Percentiles rank a stretch among this genome's conserved stretches.
These are phyloP conservation scores for Erucastrum elatum DNA, from an alignment of 345 rosid species.

Conservation along the genomic window DNA sequence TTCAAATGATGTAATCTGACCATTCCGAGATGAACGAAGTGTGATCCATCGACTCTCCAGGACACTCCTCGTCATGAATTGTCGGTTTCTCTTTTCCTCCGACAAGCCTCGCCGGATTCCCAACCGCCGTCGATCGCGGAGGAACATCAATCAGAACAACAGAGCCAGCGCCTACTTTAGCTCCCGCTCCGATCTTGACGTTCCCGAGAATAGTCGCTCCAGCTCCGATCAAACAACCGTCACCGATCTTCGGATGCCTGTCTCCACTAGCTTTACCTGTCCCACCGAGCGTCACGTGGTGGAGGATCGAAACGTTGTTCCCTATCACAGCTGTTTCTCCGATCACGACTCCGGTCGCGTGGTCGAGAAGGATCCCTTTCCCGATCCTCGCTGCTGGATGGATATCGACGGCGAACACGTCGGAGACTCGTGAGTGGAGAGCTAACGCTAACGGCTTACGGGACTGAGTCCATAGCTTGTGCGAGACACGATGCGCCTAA, in stretches of 20 bases:
- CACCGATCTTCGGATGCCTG: constrained; percentile 93
- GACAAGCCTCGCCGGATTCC: constrained; percentile 91
- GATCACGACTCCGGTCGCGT: constrained; percentile 86
- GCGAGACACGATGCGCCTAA: constrained; percentile 90
- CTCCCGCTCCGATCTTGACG: constrained; percentile 84
- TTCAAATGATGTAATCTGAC: constrained; percentile 79
- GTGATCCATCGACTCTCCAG: constrained; percentile 98
- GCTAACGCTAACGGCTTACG: constrained; percentile 87
- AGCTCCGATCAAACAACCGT: constrained; percentile 91
- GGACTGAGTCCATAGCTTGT: constrained; percentile 76
- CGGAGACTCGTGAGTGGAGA: constrained; percentile 82
- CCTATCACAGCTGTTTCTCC: constrained; percentile 95
- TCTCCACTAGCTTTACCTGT: constrained; percentile 79
- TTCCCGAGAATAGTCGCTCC: constrained; percentile 91
- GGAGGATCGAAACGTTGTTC: constrained; percentile 87
- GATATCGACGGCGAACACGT: constrained; percentile 90
- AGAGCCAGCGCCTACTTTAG: constrained; percentile 96
- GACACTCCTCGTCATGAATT: constrained; percentile 60
- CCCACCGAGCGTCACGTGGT: constrained; percentile 93
- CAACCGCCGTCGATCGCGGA: constrained; percentile 73
- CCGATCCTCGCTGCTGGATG: constrained; percentile 96
- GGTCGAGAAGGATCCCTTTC: constrained; percentile 85
- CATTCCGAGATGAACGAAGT: constrained; percentile 88
- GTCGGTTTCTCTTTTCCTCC: constrained; percentile 81
- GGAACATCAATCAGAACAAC: constrained; percentile 85